These are phyloP conservation scores for Aspergillus ellipticus DNA, from an alignment of 495 filamentous ascomycete genomes.

Conservation along the genomic window DNA sequence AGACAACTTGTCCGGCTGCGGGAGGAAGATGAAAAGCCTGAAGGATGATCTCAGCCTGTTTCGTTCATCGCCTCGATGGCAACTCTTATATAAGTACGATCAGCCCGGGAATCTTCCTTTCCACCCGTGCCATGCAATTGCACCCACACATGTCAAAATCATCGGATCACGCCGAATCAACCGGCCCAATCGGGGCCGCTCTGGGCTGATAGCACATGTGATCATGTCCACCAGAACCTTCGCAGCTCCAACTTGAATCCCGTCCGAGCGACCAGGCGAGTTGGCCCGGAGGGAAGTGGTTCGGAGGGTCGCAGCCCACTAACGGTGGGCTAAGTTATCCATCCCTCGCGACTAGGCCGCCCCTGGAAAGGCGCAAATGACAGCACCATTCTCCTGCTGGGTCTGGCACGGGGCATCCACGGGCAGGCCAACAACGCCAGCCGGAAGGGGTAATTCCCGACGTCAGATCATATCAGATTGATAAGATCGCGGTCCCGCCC, in stretches of 20 bases:
- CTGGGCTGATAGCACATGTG: not conserved
- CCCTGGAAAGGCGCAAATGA: not conserved
- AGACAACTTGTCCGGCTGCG: not conserved
- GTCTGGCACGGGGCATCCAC: not conserved
- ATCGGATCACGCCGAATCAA: not conserved
- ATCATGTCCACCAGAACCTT: not conserved
- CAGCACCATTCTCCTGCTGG: not conserved
- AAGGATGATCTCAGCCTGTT: not conserved
- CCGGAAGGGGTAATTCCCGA: slow-evolving; percentile 13
- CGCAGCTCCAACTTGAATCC: not conserved
- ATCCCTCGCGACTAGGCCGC: not conserved
- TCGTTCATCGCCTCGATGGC: not conserved
- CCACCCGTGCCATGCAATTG: not conserved
- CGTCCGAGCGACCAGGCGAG: not conserved
- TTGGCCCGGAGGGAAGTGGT: not conserved
- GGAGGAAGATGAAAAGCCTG: not conserved
- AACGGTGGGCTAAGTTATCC: not conserved
- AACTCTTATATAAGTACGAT: not conserved
- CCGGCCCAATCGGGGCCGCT: not conserved
- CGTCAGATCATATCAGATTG: slow-evolving; percentile 20
- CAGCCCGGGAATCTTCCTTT: not conserved
- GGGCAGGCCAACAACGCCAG: not conserved
- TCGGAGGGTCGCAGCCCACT: not conserved
- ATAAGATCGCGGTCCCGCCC: slow-evolving; percentile 12
- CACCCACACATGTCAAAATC: not conserved